Base-by-base conservation (phyloP, 2,329 filamentous ascomycete genomes). In the Lachnellula arida region DNA sequence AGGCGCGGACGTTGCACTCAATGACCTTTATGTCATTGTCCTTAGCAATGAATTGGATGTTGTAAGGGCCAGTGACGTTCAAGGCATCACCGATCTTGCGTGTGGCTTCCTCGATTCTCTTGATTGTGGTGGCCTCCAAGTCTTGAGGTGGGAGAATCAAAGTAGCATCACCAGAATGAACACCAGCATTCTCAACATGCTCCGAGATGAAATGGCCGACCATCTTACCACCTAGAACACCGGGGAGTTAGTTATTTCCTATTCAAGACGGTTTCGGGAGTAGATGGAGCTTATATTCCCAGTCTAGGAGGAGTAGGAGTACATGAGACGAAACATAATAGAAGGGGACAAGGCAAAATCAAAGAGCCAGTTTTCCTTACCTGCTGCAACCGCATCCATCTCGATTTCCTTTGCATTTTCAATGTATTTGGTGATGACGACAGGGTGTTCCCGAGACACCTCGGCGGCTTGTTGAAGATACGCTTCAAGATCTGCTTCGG, bases 1-100 rank as follows among this genome's bases (percentile, higher is more conserved):
- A 97, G 15, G 94, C 94, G 61, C 94, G 87, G 58, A 97, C 94
- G 68, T 99, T 99, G 76, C 94, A 97, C 76, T 99, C 94, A 62
- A 99, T 99, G 63, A 99, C 94, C 80, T 97, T 97, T 79, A 99
- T 97, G 64, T 97, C 93, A 72, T 97, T 97, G 73, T 97, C 92
- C 78, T 97, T 97, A 67, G 94, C 94, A 68, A 99, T 99, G 77
- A 99, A 97, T 72, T 99, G 94, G 61, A 99, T 99, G 76, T 99
- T 99, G 82, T 88, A 97, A 22, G 94, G 94, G 49, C 94, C 94
- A 42, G 94, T 97, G 55, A 99, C 88, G 71, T 97, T 97, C 57
- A 97, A 81, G 15, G 94, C 93, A 60, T 88, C 86, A 63, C 88
- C 94, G 66, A 99, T 97, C 81, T 97, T 97, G 64, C 87, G 82